Conservation (phyloP, 345 rosid genomes). For the Aethionema arabicum region DNA sequence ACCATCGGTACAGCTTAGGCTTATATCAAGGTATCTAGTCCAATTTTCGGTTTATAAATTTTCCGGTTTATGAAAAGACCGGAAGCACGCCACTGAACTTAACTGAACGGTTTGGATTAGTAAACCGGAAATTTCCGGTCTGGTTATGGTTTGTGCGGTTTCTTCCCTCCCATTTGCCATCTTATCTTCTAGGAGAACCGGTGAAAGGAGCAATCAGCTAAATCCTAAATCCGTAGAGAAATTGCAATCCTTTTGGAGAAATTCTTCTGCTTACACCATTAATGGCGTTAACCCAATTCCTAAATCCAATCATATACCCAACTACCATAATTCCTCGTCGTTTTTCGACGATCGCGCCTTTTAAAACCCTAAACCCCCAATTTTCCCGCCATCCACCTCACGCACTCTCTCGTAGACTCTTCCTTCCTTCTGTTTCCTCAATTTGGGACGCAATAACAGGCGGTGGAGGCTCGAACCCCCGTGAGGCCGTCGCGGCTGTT, state of each 20-base stretch:
- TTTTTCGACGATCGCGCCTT: conserved; percentile 24
- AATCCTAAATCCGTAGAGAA: conserved; percentile 14
- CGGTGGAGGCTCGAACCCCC: conserved; percentile 55
- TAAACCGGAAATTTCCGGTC: background rate
- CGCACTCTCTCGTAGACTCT: conserved; percentile 54
- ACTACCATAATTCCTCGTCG: conserved; percentile 23
- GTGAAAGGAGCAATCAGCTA: conserved; percentile 1
- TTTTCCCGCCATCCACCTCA: conserved; percentile 40
- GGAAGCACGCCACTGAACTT: too few species aligned
- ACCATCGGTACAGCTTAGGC: background rate
- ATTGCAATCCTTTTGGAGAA: conserved; percentile 5
- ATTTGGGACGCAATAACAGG: conserved; percentile 88
- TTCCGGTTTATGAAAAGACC: too few species aligned
- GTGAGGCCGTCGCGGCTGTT: conserved; percentile 62
- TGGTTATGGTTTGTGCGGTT: background rate
- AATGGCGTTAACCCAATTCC: conserved; percentile 46
- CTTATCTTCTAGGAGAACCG: conserved; percentile 22
- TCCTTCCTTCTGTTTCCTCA: conserved; percentile 72
- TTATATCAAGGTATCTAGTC: too few species aligned
- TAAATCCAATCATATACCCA: conserved; percentile 34
- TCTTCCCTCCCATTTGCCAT: conserved; percentile 31
- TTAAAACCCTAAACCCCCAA: conserved; percentile 31
- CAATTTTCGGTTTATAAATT: too few species aligned
- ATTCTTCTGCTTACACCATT: background rate
- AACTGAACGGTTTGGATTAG: background rate